Conservation (phyloP, 2,329 filamentous ascomycete genomes). For the Macrophomina phaseolina region DNA sequence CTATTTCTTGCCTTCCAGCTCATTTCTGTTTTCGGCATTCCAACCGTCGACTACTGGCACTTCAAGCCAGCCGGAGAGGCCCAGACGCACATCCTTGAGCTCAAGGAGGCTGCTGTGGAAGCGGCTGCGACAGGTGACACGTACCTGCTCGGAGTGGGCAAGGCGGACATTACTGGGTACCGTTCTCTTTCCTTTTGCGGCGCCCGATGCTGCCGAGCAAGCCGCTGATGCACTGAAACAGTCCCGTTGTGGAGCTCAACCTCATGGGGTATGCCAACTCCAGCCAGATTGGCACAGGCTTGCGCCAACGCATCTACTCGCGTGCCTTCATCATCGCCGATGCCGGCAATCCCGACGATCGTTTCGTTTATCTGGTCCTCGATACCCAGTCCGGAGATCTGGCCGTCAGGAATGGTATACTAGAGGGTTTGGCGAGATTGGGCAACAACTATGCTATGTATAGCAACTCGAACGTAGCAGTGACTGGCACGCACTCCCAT, state of each 20-base stretch:
- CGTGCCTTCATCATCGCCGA: slow-evolving; percentile 87
- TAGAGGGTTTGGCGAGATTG: slow-evolving; percentile 72
- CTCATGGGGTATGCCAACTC: slow-evolving; percentile 91
- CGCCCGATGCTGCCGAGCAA: not conserved
- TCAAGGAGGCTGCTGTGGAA: slow-evolving; percentile 25
- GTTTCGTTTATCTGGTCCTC: slow-evolving; percentile 85
- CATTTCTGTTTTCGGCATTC: slow-evolving; percentile 41
- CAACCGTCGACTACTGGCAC: slow-evolving; percentile 45
- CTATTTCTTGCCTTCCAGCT: slow-evolving; percentile 44
- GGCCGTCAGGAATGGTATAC: slow-evolving; percentile 83
- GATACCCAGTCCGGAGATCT: slow-evolving; percentile 90
- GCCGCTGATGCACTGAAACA: slow-evolving; percentile 34
- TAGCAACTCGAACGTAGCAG: slow-evolving; percentile 78
- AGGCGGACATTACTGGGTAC: slow-evolving; percentile 74
- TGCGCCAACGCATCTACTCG: slow-evolving; percentile 87
- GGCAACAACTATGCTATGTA: slow-evolving; percentile 78
- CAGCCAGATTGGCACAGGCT: slow-evolving; percentile 79
- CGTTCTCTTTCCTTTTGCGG: not conserved
- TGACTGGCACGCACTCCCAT: slow-evolving; percentile 93
- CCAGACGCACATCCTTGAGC: slow-evolving; percentile 16
- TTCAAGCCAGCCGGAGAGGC: slow-evolving; percentile 29
- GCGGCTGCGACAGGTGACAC: slow-evolving; percentile 47
- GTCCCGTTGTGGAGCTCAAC: slow-evolving; percentile 87
- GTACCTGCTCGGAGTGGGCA: slow-evolving; percentile 72
- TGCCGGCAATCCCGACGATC: slow-evolving; percentile 67